These are phyloP conservation scores for Davidsoniella eucalypti DNA, from an alignment of 2,329 filamentous ascomycete species.

Conservation along the genomic window DNA sequence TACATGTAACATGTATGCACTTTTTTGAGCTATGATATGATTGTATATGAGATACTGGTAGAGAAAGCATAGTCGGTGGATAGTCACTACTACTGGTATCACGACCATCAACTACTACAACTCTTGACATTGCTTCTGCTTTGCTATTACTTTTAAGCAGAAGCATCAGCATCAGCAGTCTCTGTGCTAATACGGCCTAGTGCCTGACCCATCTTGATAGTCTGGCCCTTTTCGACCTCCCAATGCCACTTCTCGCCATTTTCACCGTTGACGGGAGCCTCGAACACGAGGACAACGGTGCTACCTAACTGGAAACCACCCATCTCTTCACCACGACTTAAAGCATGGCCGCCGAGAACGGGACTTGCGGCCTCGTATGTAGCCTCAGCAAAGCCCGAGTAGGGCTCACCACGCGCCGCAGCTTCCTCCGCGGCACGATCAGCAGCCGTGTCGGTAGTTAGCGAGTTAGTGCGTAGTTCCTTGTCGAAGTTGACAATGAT, in stretches of 20 bases:
- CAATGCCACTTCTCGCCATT: constrained; percentile 46
- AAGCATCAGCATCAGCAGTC: constrained; percentile 13
- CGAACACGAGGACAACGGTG: constrained; percentile 90
- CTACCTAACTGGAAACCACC: constrained; percentile 93
- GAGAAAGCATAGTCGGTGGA: too few species aligned
- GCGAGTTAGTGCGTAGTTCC: constrained; percentile 80
- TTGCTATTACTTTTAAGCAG: too few species aligned
- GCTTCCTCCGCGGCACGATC: constrained; percentile 74
- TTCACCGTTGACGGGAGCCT: constrained; percentile 51
- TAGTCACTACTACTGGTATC: too few species aligned
- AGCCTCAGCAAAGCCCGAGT: constrained; percentile 84
- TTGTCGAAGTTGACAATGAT: constrained; percentile 95
- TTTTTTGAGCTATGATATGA: too few species aligned
- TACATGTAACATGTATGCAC: too few species aligned
- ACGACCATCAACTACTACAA: too few species aligned
- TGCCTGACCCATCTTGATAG: constrained; percentile 74
- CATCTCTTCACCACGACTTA: constrained; percentile 88
- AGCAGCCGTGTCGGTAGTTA: constrained; percentile 83
- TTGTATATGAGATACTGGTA: too few species aligned
- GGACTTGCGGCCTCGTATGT: constrained; percentile 65
- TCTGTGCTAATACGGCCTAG: constrained; percentile 56
- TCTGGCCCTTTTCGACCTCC: constrained; percentile 74
- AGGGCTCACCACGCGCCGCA: constrained; percentile 56
- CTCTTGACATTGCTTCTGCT: not conserved
- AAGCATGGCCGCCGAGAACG: constrained; percentile 65